Evolutionary conservation across 768 basidiomycete species (phyloP), one percentile per base, ranked within the genome.

Genomic region (Cantharellus cinnabarinus): DNA sequence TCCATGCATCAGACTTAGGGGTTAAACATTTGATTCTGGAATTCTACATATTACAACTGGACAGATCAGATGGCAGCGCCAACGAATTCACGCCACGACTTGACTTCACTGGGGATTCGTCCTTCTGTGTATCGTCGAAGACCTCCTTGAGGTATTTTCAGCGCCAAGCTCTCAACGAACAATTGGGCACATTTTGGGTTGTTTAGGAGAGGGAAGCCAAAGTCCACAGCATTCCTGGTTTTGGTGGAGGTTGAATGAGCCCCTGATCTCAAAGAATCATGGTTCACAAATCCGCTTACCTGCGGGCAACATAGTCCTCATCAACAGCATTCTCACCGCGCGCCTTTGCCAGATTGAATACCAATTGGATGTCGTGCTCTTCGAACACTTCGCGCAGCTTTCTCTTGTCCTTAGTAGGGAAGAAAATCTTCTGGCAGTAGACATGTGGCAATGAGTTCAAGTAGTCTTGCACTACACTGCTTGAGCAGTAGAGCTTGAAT

Each of bases 381-480:
- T 89, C 87, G 62, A 89, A 93, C 7, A 94, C 94, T 68, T 90
- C 84, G 41, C 89, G 83, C 14, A 98, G 75, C 70, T 88, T 90
- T 54, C 95, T 78, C 76, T 99, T 98, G 72, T 99, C 95, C 63
- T 87, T 82, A 56, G 85, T 85, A 3, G 95, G 95, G 83, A 99
- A 94, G 73, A 90, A 80, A 66, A 99, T 97, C 61, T 84, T 83
- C 74, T 89, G 85, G 58, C 81, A 87, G 7, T 73, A 70, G 29
- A 95, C 78, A 67, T 90, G 82, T 4, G 83, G 81, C 56, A 90
- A 75, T 60, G 72, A 70, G 67, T 89, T 89, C 71, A 97, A 71
- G 73, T 79, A 83, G 52, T 83, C 76, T 68, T 94, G 90, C 38
- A 95, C 82, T 41, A 72, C 73, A 2, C 77, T 74, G 2, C 85